Percentiles rank a stretch among this genome's conserved stretches.
phyloP scores from a whole-genome alignment of 2,329 filamentous ascomycete species.

The Aspergillus aculeatus region DNA sequence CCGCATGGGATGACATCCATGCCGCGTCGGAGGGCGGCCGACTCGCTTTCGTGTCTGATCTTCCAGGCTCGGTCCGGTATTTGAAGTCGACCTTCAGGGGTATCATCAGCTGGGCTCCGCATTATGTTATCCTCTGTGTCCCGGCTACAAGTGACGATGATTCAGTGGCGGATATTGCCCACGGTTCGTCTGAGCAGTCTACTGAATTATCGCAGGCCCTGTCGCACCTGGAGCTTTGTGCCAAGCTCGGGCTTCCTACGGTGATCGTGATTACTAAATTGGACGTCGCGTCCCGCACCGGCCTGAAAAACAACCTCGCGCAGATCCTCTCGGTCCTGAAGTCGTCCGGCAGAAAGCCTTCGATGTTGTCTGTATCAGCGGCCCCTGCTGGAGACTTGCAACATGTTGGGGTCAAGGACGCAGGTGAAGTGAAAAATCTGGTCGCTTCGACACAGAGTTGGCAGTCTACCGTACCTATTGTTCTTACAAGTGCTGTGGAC shows the following conservation, averaged over 20 bases:
- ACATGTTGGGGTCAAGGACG: conserved; percentile 56
- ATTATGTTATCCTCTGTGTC: conserved; percentile 88
- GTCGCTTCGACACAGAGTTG: conserved; percentile 44
- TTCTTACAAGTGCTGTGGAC: conserved; percentile 82
- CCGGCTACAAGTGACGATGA: conserved; percentile 70
- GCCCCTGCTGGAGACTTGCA: conserved; percentile 56
- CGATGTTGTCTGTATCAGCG: conserved; percentile 57
- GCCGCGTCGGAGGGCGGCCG: conserved; percentile 69
- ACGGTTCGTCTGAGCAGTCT: conserved; percentile 26
- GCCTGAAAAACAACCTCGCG: conserved; percentile 67
- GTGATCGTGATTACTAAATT: conserved; percentile 86
- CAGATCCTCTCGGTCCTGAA: conserved; percentile 78
- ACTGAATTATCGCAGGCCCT: conserved; percentile 69
- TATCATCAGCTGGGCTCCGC: conserved; percentile 91
- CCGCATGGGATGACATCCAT: conserved; percentile 94
- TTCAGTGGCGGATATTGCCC: conserved; percentile 20
- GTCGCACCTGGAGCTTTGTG: conserved; percentile 79
- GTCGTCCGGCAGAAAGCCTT: conserved; percentile 68
- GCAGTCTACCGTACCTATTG: conserved; percentile 69
- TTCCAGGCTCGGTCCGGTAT: conserved; percentile 86
- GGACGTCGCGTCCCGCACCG: conserved; percentile 74
- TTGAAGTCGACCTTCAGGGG: conserved; percentile 84
- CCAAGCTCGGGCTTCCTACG: conserved; percentile 75
- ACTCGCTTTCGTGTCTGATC: conserved; percentile 85
- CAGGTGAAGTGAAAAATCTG: conserved; percentile 57